Evolutionary conservation across 2,329 filamentous ascomycete genomes (phyloP).

Genomic region (Fusarium sp.): DNA sequence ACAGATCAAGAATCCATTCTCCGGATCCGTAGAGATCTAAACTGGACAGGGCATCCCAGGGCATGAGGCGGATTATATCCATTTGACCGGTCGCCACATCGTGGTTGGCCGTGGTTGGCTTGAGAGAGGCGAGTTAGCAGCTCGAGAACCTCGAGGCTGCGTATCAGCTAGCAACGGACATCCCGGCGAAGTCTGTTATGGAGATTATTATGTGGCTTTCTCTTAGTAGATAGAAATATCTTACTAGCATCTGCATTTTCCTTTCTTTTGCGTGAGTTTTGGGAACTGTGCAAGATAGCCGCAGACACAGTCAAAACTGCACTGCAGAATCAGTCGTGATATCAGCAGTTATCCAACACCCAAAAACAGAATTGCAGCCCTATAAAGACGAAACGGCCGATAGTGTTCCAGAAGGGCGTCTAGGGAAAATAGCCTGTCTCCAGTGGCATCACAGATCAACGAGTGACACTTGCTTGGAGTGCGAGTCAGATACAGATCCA

Average conservation of each 20-base stretch:
- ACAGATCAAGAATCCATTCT: slow-evolving; percentile 35
- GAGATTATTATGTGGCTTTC: background rate
- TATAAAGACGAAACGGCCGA: background rate
- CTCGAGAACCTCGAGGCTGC: slow-evolving; percentile 5
- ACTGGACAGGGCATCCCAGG: slow-evolving; percentile 19
- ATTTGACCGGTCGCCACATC: background rate
- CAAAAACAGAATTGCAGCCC: background rate
- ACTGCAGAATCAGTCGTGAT: background rate
- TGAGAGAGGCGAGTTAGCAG: background rate
- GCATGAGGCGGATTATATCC: background rate
- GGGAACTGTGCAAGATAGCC: background rate
- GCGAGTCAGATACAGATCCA: slow-evolving; percentile 14
- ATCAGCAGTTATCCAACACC: background rate
- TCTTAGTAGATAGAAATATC: background rate
- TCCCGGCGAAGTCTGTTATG: background rate
- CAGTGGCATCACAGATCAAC: slow-evolving; percentile 6
- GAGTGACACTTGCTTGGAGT: background rate
- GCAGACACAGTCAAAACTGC: background rate
- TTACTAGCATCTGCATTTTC: no score
- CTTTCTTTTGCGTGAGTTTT: no score
- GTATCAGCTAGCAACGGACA: background rate
- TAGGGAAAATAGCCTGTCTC: background rate
- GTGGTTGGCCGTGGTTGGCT: slow-evolving; percentile 28
- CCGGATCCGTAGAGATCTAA: slow-evolving; percentile 44
- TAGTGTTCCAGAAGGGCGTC: slow-evolving; percentile 6